phyloP scores from a whole-genome alignment of 2,329 filamentous ascomycete species.

The Alternaria angustiovoidea region DNA sequence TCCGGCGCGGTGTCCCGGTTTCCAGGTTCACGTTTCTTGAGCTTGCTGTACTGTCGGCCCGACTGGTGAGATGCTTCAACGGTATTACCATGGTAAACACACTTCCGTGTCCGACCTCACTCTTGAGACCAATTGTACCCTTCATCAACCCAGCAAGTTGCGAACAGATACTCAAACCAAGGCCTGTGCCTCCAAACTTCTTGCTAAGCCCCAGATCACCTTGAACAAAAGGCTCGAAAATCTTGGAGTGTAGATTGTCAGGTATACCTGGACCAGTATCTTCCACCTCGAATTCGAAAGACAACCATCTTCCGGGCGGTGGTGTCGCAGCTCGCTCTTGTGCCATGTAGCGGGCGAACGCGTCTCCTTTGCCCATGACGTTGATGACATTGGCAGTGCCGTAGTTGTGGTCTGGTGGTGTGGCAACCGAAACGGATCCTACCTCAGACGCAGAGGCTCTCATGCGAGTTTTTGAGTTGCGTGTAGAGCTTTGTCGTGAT shows the following conservation, averaged over 20 bases:
- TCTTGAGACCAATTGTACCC: conserved; percentile 75
- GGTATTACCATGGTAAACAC: conserved; percentile 86
- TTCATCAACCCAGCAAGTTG: conserved; percentile 86
- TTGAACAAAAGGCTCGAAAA: conserved; percentile 95
- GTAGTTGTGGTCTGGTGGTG: conserved; percentile 35
- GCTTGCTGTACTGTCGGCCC: conserved; percentile 62
- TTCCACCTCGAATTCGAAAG: conserved; percentile 88
- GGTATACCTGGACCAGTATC: conserved; percentile 90
- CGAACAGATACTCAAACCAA: conserved; percentile 88
- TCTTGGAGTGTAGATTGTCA: conserved; percentile 76
- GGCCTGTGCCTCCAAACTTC: conserved; percentile 86
- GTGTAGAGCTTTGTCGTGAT: conserved; percentile 52
- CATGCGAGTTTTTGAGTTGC: conserved; percentile 44
- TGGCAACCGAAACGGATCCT: conserved; percentile 37
- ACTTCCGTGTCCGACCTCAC: conserved; percentile 76
- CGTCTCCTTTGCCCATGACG: conserved; percentile 49
- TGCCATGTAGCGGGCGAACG: conserved; percentile 46
- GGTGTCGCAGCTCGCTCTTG: conserved; percentile 49
- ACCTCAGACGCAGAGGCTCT: conserved; percentile 44
- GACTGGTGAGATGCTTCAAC: conserved; percentile 75
- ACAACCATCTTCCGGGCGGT: conserved; percentile 71
- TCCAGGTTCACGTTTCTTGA: conserved; percentile 43
- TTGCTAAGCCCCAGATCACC: conserved; percentile 89
- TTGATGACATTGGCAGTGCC: conserved; percentile 58
- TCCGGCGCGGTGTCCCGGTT: conserved; percentile 35